phyloP scores from a whole-genome alignment of 2,329 filamentous ascomycete species.

The Elsinoe fawcettii region DNA sequence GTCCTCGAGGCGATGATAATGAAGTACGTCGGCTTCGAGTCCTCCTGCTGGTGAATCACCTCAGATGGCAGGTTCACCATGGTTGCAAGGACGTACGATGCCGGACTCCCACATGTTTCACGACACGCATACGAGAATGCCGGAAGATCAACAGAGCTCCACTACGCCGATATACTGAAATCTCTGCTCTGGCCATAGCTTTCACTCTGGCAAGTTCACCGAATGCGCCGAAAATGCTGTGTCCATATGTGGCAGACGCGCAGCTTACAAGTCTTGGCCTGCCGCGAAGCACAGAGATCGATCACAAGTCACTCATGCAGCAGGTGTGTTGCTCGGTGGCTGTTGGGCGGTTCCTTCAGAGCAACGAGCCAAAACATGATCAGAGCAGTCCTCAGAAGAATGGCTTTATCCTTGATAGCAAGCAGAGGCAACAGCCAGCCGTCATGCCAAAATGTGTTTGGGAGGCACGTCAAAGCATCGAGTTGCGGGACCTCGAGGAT shows the following conservation, averaged over 20 bases:
- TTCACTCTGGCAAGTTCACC: conserved; percentile 69
- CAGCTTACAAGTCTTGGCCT: background rate
- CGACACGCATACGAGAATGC: conserved; percentile 44
- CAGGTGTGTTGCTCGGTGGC: conserved; percentile 36
- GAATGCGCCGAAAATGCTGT: conserved; percentile 62
- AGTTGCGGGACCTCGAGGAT: background rate
- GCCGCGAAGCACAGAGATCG: conserved; percentile 22
- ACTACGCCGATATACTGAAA: conserved; percentile 66
- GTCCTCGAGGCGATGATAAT: background rate
- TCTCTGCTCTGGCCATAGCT: conserved; percentile 72
- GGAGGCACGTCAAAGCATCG: background rate
- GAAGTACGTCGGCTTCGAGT: background rate
- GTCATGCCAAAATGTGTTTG: conserved; percentile 24
- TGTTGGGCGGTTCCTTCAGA: conserved; percentile 16
- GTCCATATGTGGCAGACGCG: conserved; percentile 37
- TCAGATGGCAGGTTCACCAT: conserved; percentile 56
- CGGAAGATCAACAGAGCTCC: conserved; percentile 58
- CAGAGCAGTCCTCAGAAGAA: conserved; percentile 16
- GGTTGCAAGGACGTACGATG: conserved; percentile 65
- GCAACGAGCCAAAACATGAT: conserved; percentile 22
- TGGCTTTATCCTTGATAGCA: conserved; percentile 21
- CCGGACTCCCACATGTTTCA: conserved; percentile 67
- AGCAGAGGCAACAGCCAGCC: conserved; percentile 24
- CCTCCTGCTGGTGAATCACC: background rate
- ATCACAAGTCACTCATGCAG: conserved; percentile 54